These are phyloP conservation scores for Mycena filopes DNA, from an alignment of 768 basidiomycete species.

Conservation along the genomic window DNA sequence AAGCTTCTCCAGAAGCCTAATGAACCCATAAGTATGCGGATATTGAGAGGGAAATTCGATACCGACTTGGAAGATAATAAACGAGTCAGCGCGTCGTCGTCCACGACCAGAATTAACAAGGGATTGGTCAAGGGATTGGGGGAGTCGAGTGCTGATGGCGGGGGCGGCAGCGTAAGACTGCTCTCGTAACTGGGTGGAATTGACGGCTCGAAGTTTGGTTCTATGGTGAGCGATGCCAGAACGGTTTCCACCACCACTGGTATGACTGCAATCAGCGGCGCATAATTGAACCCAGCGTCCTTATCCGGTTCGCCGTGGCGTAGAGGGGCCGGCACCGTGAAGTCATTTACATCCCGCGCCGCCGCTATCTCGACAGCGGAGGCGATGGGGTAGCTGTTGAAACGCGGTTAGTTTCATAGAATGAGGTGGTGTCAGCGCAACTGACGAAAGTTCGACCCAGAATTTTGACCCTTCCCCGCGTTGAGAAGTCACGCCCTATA, in stretches of 20 bases:
- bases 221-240: background rate
- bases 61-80: conserved; percentile 29
- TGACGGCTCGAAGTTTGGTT: background rate
- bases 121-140: conserved; percentile 25
- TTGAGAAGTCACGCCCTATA: conserved; percentile 40
- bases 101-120: conserved; percentile 42
- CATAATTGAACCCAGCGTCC: background rate
- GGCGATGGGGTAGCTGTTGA: conserved; percentile 26
- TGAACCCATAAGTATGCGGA: background rate
- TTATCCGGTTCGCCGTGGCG: background rate
- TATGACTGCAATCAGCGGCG: background rate
- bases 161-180: conserved; percentile 11
- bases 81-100: conserved; percentile 51
- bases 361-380: conserved; percentile 19
- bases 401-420: background rate
- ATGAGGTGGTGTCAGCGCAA: background rate
- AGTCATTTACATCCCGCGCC: conserved; percentile 23
- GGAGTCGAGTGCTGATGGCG: conserved; percentile 1
- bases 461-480: conserved; percentile 53
- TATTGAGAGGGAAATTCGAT: background rate
- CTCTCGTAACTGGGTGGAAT: conserved; percentile 21
- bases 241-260: background rate
- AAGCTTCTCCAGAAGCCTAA: conserved; percentile 45
- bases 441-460: conserved; percentile 48
- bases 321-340: background rate